Conservation (phyloP, 257 asterid genomes). For the Jacaranda mimosifolia region DNA sequence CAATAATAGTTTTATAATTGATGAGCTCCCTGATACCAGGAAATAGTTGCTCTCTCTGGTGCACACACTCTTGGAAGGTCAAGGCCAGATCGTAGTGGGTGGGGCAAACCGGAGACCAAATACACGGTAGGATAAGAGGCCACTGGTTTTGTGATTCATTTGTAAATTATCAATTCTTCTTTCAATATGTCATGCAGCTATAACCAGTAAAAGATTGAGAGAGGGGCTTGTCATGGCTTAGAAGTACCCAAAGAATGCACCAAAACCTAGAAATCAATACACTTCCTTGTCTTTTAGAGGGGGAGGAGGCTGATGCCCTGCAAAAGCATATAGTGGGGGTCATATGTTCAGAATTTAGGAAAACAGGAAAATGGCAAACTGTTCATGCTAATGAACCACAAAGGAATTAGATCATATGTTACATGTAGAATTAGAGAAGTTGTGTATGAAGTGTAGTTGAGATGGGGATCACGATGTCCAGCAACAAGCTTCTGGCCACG, state of each 20-base stretch:
- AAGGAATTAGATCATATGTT: neutral
- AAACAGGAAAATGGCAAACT: neutral
- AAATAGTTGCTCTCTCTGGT: constrained; percentile 98
- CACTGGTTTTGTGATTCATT: constrained; percentile 22
- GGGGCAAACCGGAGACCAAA: constrained; percentile 96
- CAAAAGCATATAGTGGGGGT: neutral
- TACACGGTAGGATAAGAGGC: constrained; percentile 70
- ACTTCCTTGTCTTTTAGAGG: neutral
- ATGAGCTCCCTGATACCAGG: constrained; percentile 57
- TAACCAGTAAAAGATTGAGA: neutral
- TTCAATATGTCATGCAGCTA: neutral
- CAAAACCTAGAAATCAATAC: neutral
- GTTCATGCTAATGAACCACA: neutral
- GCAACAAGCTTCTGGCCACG: no score
- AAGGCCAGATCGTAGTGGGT: constrained; percentile 99
- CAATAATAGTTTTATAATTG: constrained; percentile 20
- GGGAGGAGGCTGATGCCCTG: neutral
- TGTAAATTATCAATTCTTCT: constrained; percentile 33
- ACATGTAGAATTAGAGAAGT: no score
- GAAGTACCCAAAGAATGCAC: neutral
- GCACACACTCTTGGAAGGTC: constrained; percentile 98
- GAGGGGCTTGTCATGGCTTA: neutral
- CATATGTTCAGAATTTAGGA: neutral
- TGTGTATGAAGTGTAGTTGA: no score
- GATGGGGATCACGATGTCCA: no score